Evolutionary conservation across 2,329 filamentous ascomycete species (phyloP), one percentile per base, ranked within the genome.

Genomic region (Arthrobotrys iridis): DNA sequence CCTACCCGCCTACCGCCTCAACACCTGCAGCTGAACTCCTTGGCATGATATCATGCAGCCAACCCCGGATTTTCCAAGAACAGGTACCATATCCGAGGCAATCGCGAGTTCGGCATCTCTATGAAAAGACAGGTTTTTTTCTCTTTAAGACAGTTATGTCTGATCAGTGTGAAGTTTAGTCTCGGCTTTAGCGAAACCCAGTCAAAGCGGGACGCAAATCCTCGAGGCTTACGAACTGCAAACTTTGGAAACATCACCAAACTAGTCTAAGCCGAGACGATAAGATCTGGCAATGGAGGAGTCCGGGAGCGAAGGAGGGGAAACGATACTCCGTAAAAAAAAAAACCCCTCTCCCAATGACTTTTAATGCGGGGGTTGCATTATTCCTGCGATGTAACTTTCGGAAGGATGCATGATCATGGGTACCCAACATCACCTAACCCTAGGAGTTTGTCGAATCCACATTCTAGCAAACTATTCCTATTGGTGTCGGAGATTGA

Each of bases 31-130:
- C n/a, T 40, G n/a, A 20, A 35, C n/a, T 55, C 11, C 70, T 74
- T 74, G 70, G 70, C 70, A 48, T 74, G 70, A 74, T 74, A 74
- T 74, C 70, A 74, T 74, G 70, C 70, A 62, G 50, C 43, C 30
- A 63, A 74, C 70, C 70, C 70, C 70, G 57, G 70, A 67, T 74
- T 74, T 63, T 72, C 70, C 62, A 74, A 73, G 60, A 66, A 63
- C 70, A 46, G 70, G 35, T 62, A 52, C 67, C 50, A 74, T 67
- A 57, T 74, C 70, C 70, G 62, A 62, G 45, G 57, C 33, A 48
- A 60, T 37, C 37, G 28, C 28, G 13, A 55, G 6, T 50, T 55
- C 55, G 52, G 50, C 40, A 5, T 59, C 33, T 59, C 6, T 40
- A 33, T 63, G 58, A 46, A 43, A 8, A 30, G 50, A 33, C 33